Evolutionary conservation across 352 stramenopile genomes (phyloP).

Genomic region (Phytophthora brassicae): DNA sequence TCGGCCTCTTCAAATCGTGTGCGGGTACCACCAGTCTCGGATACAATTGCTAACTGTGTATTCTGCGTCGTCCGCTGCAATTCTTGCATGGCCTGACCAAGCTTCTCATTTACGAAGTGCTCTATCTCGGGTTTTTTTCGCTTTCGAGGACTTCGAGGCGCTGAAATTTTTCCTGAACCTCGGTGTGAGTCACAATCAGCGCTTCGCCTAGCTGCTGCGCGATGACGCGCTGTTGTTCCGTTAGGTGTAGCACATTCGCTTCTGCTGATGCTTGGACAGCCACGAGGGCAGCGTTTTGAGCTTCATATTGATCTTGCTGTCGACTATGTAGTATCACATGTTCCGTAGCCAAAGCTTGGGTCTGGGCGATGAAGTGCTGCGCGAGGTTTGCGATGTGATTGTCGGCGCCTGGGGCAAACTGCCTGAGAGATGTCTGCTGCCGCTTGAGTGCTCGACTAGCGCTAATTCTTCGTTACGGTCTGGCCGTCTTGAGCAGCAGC

Average conservation of each 20-base stretch:
- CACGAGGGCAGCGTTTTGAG: neutral
- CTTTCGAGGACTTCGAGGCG: neutral
- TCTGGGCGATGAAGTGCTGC: neutral
- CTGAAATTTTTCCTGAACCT: neutral
- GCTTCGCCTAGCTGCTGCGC: neutral
- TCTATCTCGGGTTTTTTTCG: neutral
- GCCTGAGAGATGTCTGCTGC: neutral
- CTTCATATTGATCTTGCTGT: neutral
- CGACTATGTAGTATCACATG: neutral
- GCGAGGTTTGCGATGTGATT: neutral
- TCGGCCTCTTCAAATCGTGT: neutral
- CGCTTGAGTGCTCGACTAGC: neutral
- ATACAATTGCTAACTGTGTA: neutral
- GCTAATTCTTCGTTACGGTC: neutral
- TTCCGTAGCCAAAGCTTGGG: neutral
- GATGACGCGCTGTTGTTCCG: neutral
- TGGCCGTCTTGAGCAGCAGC: neutral
- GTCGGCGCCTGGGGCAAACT: neutral
- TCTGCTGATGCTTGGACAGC: neutral
- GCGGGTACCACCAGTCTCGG: neutral
- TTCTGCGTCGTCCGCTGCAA: neutral
- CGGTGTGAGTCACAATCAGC: neutral
- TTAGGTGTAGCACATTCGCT: neutral
- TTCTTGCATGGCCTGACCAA: neutral
- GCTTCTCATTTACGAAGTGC: neutral